phyloP scores from a whole-genome alignment of 2,329 filamentous ascomycete species.

The Fusarium virguliforme region DNA sequence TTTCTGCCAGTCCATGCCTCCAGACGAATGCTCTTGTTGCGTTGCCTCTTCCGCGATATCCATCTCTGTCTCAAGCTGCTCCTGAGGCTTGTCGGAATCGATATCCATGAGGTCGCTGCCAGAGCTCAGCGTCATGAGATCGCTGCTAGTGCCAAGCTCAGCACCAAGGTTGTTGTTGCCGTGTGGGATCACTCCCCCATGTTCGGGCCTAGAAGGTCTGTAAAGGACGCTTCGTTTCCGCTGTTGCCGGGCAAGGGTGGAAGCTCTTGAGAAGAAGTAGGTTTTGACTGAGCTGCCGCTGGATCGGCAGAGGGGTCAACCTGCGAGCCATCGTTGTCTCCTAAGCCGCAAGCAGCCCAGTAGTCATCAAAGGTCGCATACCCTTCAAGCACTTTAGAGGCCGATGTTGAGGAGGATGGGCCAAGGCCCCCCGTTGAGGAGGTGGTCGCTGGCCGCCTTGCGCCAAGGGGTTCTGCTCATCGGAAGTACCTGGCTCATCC shows the following conservation, averaged over 20 bases:
- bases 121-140: neutral
- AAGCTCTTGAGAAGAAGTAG: neutral
- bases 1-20: neutral
- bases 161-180: neutral
- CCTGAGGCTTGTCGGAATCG: neutral
- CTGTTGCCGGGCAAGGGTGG: too few species aligned
- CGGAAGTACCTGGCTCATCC: too few species aligned
- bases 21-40: neutral
- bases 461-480: too few species aligned
- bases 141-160: neutral
- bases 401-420: neutral
- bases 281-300: too few species aligned
- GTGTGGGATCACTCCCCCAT: neutral
- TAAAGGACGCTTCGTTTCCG: too few species aligned
- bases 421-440: too few species aligned
- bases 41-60: neutral
- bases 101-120: conserved; percentile 6
- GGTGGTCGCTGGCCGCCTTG: too few species aligned
- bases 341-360: too few species aligned
- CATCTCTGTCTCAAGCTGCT: neutral
- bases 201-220: neutral
- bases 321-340: too few species aligned
- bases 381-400: neutral
- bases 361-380: neutral
- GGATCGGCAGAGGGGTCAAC: too few species aligned